phyloP scores from a whole-genome alignment of 2,329 filamentous ascomycete genomes.

The Penicillium sp. region DNA sequence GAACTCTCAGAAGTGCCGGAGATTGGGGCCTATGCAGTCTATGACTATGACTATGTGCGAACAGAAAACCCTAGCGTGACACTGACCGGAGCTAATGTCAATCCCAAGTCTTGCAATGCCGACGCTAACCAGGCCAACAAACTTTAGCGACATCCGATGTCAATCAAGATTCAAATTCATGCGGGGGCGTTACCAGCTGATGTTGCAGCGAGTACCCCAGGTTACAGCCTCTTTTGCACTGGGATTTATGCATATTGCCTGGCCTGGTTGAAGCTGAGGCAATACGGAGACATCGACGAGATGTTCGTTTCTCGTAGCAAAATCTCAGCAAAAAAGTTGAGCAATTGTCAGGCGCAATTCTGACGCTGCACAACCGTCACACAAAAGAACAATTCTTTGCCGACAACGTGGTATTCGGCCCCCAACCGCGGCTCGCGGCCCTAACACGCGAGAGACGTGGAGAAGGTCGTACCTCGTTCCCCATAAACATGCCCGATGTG shows the following conservation, averaged over 20 bases:
- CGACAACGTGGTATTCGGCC: slow-evolving; percentile 2
- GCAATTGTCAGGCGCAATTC: no score
- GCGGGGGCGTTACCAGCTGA: slow-evolving; percentile 15
- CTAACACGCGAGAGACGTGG: slow-evolving; percentile 13
- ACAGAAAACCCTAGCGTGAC: background rate
- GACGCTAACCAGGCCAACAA: background rate
- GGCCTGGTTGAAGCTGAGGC: background rate
- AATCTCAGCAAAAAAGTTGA: no score
- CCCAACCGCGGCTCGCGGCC: slow-evolving; percentile 3
- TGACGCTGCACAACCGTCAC: background rate
- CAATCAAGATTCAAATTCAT: background rate
- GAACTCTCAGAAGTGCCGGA: no score
- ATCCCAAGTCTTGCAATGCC: background rate
- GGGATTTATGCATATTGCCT: background rate
- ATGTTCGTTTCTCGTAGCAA: no score
- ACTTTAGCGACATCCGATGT: slow-evolving; percentile 2
- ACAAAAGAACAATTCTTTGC: background rate
- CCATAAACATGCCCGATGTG: slow-evolving; percentile 14
- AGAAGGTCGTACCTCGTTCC: slow-evolving; percentile 6
- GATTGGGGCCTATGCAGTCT: background rate
- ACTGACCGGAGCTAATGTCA: background rate
- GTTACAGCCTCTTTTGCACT: background rate
- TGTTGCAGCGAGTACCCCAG: slow-evolving; percentile 12
- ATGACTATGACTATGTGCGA: background rate
- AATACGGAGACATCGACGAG: background rate